Percentiles rank a stretch among this genome's conserved stretches.
These are phyloP conservation scores for Ophiocordyceps polyrhachis-furcata DNA, from an alignment of 2,329 filamentous ascomycete genomes.

Conservation along the genomic window DNA sequence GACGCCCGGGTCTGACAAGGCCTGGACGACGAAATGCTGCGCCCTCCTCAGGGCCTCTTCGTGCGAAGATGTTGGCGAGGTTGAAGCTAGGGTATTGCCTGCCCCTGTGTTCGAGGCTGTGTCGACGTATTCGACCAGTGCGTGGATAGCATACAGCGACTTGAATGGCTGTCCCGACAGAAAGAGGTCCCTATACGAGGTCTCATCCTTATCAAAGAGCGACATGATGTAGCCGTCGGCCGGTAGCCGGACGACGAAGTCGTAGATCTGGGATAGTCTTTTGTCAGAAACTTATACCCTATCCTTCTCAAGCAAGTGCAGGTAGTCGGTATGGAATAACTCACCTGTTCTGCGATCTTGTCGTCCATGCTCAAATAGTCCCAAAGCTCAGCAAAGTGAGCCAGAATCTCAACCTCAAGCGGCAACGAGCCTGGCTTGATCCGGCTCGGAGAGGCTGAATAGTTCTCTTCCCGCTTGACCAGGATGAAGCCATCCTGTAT, in stretches of 20 bases:
- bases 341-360: constrained; percentile 46
- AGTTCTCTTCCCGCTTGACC: constrained; percentile 38
- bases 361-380: constrained; percentile 60
- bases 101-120: constrained; percentile 14
- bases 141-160: constrained; percentile 52
- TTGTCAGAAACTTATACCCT: constrained; percentile 4
- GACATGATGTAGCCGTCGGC: constrained; percentile 43
- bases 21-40: constrained; percentile 36
- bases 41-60: constrained; percentile 16
- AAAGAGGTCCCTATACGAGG: constrained; percentile 44
- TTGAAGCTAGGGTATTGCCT: background rate
- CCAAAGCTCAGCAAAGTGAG: constrained; percentile 73
- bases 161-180: constrained; percentile 52
- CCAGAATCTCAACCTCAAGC: constrained; percentile 62
- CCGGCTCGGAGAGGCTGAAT: constrained; percentile 20
- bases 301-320: background rate
- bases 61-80: constrained; percentile 1
- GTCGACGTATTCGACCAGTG: constrained; percentile 43
- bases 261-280: constrained; percentile 34
- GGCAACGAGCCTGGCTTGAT: constrained; percentile 33
- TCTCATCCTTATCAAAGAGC: constrained; percentile 33
- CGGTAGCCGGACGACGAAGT: constrained; percentile 52
- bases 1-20: constrained; percentile 39
- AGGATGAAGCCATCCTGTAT: constrained; percentile 47
- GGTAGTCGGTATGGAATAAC: constrained; percentile 1